phyloP scores from a whole-genome alignment of 352 stramenopile species.

The Globisporangium spinosum region DNA sequence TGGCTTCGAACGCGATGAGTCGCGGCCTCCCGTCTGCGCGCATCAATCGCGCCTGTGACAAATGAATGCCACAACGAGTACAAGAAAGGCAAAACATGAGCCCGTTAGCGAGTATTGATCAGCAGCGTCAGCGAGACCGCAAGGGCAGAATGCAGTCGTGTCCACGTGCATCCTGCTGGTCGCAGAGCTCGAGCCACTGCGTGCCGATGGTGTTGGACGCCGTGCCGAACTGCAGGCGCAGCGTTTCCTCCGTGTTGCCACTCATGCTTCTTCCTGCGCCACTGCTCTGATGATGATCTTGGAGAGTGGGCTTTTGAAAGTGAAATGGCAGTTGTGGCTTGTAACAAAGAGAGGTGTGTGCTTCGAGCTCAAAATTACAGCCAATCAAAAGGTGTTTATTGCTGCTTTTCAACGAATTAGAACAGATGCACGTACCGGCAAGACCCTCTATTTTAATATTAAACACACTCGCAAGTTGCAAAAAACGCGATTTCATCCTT shows the following conservation, averaged over 20 bases:
- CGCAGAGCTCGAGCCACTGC: conserved; percentile 53
- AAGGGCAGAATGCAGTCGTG: not conserved
- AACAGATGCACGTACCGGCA: not conserved
- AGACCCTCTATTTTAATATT: not conserved
- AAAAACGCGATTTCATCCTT: not conserved
- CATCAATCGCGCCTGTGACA: conserved; percentile 22
- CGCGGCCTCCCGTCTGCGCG: conserved; percentile 36
- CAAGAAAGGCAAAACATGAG: not conserved
- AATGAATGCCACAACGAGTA: not conserved
- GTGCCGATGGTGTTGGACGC: conserved; percentile 62
- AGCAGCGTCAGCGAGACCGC: not conserved
- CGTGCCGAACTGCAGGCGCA: conserved; percentile 71
- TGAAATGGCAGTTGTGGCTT: not conserved
- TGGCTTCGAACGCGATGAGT: conserved; percentile 71
- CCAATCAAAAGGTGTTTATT: not conserved
- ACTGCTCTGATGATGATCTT: not conserved
- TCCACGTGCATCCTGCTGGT: conserved; percentile 32
- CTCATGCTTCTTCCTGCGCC: conserved; percentile 2
- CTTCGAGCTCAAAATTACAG: not conserved
- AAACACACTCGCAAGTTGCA: not conserved
- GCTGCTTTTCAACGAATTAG: not conserved
- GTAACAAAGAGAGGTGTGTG: not conserved
- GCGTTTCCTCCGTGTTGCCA: conserved; percentile 41
- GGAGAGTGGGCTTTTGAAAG: not conserved
- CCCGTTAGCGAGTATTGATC: not conserved